Base-by-base conservation (phyloP, 2,329 filamentous ascomycete species). In the Fusarium brachygibbosum region DNA sequence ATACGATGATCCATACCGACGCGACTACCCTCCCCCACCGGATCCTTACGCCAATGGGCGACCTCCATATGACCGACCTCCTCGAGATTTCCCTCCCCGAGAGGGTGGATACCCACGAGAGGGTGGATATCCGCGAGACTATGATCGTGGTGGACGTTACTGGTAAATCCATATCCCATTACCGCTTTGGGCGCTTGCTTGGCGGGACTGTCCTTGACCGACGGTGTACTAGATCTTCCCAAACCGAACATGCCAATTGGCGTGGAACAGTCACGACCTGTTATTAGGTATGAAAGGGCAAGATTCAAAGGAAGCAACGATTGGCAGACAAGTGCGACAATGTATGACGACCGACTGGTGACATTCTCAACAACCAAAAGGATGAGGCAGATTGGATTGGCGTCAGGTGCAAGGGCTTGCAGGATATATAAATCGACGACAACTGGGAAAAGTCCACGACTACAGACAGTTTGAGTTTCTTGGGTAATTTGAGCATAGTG, bases 1-100 rank as follows among this genome's bases (percentile, higher is more conserved):
- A 61, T 92, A 92, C 75, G 91, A 94, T 61, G 93, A 96, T 74
- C 90, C 91, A 31, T 96, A 95, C 81, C 87, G 89, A 72, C 84
- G 90, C 69, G 87, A 91, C 76, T 87, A 91, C 75, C 87, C 90
- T 69, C 87, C 88, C 49, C 85, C 90, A 56, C 86, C 89, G 50
- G 88, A 90, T 62, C 87, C 87, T 48, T 91, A 91, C 73, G 82
- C 80, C 71, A 87, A 86, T 68, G 86, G 85, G 44, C 83, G 87
- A 42, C 80, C 79, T 29, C 84, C 86, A 5, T 89, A 90, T 69
- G 86, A 88, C 56, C 85, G 86, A 19, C 84, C 84, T 34, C 81
- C 85, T 11, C 81, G 85, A 41, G 86, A 87, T 51, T 80, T 75
- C 81, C 83, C 63, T 86, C 89, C 76, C 73, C 75, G 79, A 42